Evolutionary conservation across 108 stramenopile genomes (phyloP), one percentile per base, ranked within the genome.

Genomic region (Cyclostephanos invisitatus): DNA sequence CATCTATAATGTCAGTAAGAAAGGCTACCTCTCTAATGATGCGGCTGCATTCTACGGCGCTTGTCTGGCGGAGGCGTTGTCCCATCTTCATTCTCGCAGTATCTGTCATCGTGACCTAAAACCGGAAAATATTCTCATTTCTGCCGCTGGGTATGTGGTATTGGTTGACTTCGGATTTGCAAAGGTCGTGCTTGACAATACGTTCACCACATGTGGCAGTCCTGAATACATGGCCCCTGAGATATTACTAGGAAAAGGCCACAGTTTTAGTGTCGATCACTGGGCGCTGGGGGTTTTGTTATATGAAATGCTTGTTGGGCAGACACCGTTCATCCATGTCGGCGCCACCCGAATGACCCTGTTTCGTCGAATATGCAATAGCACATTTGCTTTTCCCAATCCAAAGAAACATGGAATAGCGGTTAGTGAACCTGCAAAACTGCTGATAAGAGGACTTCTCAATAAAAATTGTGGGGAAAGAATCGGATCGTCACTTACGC

Each of bases 201-300:
- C 89, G 5, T 91, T 77, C 75, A 91, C 89, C 22, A 75, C 86
- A 36, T 92, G 89, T 68, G 91, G 91, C 10, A 83, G 84, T 15
- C 93, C 93, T 17, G 92, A 94, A 60, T 95, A 95, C 67, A 89
- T 95, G 25, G 90, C 91, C 5, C 94, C 94, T 0, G 94, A 96
- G 71, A 86, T 93, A 28, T 78, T 95, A 46, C 77, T 92, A n/a
- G 88, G 89, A 14, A 85, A 86, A 68, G 93, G 93, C n/a, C 92
- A 95, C 67, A 72, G 68, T 68, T 77, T 85, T 49, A 87, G 79
- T 46, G 92, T 95, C 3, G 93, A 94, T 84, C 85, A 86, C 54
- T 94, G 93, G 93, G 89, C 93, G 0, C 71, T 89, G 15, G 93
- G 93, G 1, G 84, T 91, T 44, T 84, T 95, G 56, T 61, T 93